phyloP scores from a whole-genome alignment of 345 rosid species.

The Cardamine occulta region DNA sequence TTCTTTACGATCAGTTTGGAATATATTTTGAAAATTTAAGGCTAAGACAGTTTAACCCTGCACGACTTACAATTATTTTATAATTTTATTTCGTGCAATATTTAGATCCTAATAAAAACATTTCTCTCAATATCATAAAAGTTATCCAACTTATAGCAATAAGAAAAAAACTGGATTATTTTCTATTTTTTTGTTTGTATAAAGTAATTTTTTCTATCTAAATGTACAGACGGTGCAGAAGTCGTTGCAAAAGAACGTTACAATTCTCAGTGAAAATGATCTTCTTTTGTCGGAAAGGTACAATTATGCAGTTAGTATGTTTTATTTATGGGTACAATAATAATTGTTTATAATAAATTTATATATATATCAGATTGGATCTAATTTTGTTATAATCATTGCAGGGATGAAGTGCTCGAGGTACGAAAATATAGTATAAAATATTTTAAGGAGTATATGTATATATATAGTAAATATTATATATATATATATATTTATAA shows the following conservation, averaged over 20 bases:
- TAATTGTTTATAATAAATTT: not conserved
- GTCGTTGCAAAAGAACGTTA: not conserved
- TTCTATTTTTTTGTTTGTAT: not conserved
- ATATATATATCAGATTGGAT: not conserved
- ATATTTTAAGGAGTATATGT: not conserved
- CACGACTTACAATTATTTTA: not conserved
- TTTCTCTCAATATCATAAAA: not conserved
- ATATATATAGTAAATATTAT: not conserved
- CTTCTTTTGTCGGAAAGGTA: not conserved
- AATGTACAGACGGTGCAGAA: constrained; percentile 22
- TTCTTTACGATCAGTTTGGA: not conserved
- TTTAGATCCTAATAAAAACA: not conserved
- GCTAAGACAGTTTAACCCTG: not conserved
- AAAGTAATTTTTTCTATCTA: not conserved
- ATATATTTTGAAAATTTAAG: not conserved
- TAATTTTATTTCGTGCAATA: not conserved
- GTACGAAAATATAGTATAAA: not conserved
- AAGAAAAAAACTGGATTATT: not conserved
- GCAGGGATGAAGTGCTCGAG: constrained; percentile 12
- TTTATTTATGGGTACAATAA: not conserved
- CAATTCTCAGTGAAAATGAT: not conserved
- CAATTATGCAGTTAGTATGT: not conserved
- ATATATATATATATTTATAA: not conserved
- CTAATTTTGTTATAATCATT: constrained; percentile 1
- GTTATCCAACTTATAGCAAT: not conserved